Evolutionary conservation across 2,329 filamentous ascomycete genomes (phyloP).

Genomic region (Fusarium papillatum): DNA sequence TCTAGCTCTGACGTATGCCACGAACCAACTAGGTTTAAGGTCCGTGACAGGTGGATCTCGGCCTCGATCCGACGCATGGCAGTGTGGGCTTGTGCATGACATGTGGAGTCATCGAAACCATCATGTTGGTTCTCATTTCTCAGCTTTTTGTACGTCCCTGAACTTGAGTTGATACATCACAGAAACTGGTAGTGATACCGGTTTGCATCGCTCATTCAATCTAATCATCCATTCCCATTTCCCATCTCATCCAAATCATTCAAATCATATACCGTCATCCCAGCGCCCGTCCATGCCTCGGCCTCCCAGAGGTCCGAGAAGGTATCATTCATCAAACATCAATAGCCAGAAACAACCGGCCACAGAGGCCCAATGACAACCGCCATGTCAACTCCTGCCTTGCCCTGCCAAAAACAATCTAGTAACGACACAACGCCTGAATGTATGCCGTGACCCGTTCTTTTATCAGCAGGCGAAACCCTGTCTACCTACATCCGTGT

Average conservation of each 20-base stretch:
- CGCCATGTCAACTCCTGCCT: conserved; percentile 44
- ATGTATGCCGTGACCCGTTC: conserved; percentile 38
- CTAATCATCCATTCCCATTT: conserved; percentile 29
- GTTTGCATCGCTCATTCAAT: conserved; percentile 43
- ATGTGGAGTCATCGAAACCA: neutral
- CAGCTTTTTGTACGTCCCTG: neutral
- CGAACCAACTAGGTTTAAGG: neutral
- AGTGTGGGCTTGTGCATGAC: neutral
- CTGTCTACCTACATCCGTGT: conserved; percentile 36
- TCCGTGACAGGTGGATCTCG: neutral
- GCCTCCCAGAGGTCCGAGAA: conserved; percentile 42
- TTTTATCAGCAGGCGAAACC: neutral
- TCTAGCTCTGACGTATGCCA: neutral
- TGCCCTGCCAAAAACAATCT: conserved; percentile 38
- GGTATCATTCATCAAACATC: conserved; percentile 43
- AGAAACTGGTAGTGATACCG: conserved; percentile 34
- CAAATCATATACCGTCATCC: conserved; percentile 20
- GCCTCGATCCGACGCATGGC: conserved; percentile 2
- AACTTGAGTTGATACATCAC: neutral
- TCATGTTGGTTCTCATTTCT: neutral
- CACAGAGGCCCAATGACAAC: conserved; percentile 37
- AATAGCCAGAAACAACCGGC: conserved; percentile 29
- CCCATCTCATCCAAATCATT: conserved; percentile 22
- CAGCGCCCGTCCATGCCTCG: conserved; percentile 39
- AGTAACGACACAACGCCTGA: conserved; percentile 46